Evolutionary conservation across 2,329 filamentous ascomycete species (phyloP).

Genomic region (Colletotrichum echinochloae): DNA sequence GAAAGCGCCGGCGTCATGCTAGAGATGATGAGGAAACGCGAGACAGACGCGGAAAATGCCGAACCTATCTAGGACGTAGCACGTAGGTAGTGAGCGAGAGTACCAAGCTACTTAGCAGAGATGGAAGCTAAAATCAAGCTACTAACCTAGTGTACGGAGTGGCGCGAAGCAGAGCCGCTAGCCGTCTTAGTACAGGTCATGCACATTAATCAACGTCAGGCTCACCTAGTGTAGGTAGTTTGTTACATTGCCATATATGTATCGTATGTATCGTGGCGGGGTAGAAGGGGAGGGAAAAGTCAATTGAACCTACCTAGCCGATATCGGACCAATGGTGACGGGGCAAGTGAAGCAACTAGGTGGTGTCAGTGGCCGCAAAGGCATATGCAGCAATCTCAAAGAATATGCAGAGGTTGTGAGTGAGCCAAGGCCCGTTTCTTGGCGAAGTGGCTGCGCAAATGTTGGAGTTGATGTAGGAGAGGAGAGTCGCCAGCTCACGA

Average conservation of each 20-base stretch:
- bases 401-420: neutral
- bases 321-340: conserved; percentile 1
- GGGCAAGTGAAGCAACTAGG: neutral
- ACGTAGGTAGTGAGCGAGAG: neutral
- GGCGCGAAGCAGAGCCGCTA: neutral
- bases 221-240: too few species aligned
- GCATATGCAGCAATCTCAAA: neutral
- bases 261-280: conserved; percentile 4
- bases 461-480: neutral
- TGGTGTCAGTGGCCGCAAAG: conserved; percentile 2
- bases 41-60: neutral
- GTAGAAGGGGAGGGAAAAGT: neutral
- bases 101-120: neutral
- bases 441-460: neutral
- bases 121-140: neutral
- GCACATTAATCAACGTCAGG: neutral
- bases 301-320: neutral
- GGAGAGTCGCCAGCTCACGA: neutral
- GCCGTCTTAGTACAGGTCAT: neutral
- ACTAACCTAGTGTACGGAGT: neutral
- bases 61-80: neutral
- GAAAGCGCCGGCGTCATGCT: neutral
- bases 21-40: neutral
- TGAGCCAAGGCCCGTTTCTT: conserved; percentile 9
- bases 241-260: too few species aligned